Evolutionary conservation across 768 basidiomycete species (phyloP), one percentile per base, ranked within the genome.

Genomic region (Trametes cinnabarina): DNA sequence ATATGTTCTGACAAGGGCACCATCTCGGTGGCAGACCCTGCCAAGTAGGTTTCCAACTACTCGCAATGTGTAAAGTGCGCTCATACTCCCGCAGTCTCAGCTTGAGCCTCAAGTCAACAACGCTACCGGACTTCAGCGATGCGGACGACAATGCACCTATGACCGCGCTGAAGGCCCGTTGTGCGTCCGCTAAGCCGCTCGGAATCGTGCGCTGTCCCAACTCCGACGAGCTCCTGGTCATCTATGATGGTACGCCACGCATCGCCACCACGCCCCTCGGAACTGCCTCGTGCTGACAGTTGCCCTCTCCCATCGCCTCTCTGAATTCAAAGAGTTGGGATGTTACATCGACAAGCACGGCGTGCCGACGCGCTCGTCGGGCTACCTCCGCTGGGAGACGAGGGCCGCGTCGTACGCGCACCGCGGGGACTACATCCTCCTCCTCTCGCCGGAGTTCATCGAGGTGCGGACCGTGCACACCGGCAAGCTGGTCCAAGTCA

Each of bases 341-440:
- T 90, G 83, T 65, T 93, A 88, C 68, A 82, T 92, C 64, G 82
- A 86, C 55, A 86, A 83, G 54, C 77, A 83, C 60, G 92, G 92
- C 2, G 68, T 74, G 1, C 90, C 89, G 3, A 76, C 74, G 11
- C 86, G 88, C 39, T 78, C 78, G 42, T 77, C 74, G 4, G 78
- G 80, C 0, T 91, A 82, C 68, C 80, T 92, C 60, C 85, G 83
- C 56, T 94, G 92, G 92, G 92, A 94, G 73, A 80, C 80, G 57
- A 83, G 78, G 59, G 88, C 85, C 11, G 74, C 72, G 2, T 76
- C 86, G 1, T 93, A 79, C 65, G 81, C 84, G 10, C 71, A 81
- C 43, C 83, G 88, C 14, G 80, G 81, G 9, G 77, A 76, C 6
- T 80, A 90, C 64, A 59, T 93, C 62, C 76, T 94, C 19, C 81